Percentiles rank a stretch among this genome's conserved stretches.
phyloP scores from a whole-genome alignment of 305 asterid species.

The Rubia occidens region DNA sequence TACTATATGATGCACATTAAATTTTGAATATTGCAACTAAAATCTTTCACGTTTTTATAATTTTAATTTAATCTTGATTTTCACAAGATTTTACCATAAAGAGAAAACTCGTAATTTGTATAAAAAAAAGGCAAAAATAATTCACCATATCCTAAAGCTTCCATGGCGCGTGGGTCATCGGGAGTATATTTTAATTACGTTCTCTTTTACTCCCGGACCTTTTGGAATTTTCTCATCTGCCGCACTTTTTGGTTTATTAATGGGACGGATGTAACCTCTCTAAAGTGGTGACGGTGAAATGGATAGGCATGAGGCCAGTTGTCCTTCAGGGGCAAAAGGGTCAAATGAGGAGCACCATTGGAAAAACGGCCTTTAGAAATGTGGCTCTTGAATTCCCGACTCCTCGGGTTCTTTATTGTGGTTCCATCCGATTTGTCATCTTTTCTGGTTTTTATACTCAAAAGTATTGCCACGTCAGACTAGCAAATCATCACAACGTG shows the following conservation, averaged over 20 bases:
- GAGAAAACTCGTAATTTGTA: no score
- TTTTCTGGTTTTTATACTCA: background rate
- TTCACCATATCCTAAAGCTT: no score
- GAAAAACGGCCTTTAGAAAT: slow-evolving; percentile 5
- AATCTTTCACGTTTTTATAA: no score
- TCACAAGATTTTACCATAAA: no score
- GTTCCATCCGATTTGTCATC: slow-evolving; percentile 29
- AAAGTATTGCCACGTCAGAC: slow-evolving; percentile 6
- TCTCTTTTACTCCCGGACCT: background rate
- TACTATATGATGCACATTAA: no score
- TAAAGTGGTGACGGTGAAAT: background rate
- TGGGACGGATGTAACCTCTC: background rate
- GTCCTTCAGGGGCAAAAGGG: slow-evolving; percentile 11
- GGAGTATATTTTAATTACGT: no score
- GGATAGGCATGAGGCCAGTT: slow-evolving; percentile 8
- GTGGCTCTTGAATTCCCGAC: slow-evolving; percentile 18
- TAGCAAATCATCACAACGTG: background rate
- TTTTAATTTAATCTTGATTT: no score
- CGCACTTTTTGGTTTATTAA: background rate
- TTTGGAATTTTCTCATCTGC: background rate
- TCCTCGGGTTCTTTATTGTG: background rate
- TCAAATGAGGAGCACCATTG: background rate
- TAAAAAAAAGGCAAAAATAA: no score
- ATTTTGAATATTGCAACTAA: no score
- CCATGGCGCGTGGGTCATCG: no score